Conservation (phyloP, 2,329 filamentous ascomycete genomes). For the Epichloe coenophiala region DNA sequence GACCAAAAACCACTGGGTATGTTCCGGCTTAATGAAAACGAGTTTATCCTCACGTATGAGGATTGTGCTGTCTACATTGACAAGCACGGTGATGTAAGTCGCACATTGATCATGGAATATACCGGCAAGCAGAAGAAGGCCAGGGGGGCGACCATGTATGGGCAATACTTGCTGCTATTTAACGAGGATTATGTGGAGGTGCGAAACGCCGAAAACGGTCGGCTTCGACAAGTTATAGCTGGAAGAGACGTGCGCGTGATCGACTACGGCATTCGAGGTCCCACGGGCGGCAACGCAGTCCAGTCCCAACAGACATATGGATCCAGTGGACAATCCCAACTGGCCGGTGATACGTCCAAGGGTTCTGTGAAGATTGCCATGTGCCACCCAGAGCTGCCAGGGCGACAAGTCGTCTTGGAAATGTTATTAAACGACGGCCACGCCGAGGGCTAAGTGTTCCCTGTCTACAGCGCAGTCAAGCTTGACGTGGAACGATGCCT, state of each 20-base stretch:
- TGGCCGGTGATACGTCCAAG: conserved; percentile 36
- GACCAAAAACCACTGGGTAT: conserved; percentile 83
- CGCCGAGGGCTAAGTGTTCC: conserved; percentile 21
- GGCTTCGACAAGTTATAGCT: conserved; percentile 85
- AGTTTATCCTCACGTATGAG: conserved; percentile 88
- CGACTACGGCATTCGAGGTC: conserved; percentile 64
- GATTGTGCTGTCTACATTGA: conserved; percentile 97
- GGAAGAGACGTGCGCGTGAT: conserved; percentile 81
- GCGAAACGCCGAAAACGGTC: conserved; percentile 88
- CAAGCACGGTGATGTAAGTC: conserved; percentile 90
- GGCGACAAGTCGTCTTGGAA: conserved; percentile 81
- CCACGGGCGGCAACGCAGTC: conserved; percentile 35
- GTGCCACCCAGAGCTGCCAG: conserved; percentile 79
- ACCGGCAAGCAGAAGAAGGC: conserved; percentile 77
- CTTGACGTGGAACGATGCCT: neutral
- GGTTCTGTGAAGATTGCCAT: conserved; percentile 88
- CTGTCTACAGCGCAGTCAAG: neutral
- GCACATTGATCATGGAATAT: conserved; percentile 95
- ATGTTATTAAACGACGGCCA: conserved; percentile 85
- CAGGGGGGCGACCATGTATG: conserved; percentile 70
- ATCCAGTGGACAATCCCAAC: conserved; percentile 20
- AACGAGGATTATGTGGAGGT: conserved; percentile 96
- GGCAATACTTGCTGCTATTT: conserved; percentile 83
- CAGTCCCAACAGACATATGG: conserved; percentile 20
- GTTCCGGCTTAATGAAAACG: conserved; percentile 86